Evolutionary conservation across 805 yeast species (phyloP).

Genomic region (Candida coquimbonensis): DNA sequence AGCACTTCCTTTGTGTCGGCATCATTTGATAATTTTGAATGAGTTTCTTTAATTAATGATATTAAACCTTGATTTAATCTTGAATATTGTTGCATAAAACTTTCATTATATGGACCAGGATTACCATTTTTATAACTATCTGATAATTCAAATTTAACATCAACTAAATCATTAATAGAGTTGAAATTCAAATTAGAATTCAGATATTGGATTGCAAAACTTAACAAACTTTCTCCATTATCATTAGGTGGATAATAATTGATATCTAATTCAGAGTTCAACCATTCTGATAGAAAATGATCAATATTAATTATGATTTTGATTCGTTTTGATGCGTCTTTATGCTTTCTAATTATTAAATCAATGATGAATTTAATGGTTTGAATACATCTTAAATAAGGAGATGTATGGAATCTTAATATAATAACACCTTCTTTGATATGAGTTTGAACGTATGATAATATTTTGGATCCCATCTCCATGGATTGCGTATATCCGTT

Average conservation of each 20-base stretch:
- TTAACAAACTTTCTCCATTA: constrained; percentile 34
- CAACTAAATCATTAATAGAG: constrained; percentile 14
- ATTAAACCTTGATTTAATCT: constrained; percentile 30
- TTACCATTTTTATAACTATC: constrained; percentile 31
- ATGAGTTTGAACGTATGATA: constrained; percentile 16
- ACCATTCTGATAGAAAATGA: constrained; percentile 38
- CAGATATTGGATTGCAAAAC: constrained; percentile 32
- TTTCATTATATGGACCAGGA: constrained; percentile 39
- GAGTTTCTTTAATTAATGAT: constrained; percentile 25
- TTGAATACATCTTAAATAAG: constrained; percentile 38
- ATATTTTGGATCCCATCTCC: constrained; percentile 18
- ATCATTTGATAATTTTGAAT: constrained; percentile 18
- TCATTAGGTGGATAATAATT: constrained; percentile 38
- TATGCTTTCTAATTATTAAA: constrained; percentile 15
- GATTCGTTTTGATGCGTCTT: constrained; percentile 2
- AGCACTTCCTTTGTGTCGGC: constrained; percentile 26
- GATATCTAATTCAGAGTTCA: constrained; percentile 33
- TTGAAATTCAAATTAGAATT: constrained; percentile 20
- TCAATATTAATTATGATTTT: constrained; percentile 29
- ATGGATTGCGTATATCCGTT: constrained; percentile 23
- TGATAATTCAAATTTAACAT: constrained; percentile 26
- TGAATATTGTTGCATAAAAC: constrained; percentile 28
- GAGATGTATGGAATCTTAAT: constrained; percentile 31
- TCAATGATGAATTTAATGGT: constrained; percentile 26
- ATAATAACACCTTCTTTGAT: constrained; percentile 10